phyloP scores from a whole-genome alignment of 2,329 filamentous ascomycete species.

The Pseudogymnoascus sp. region DNA sequence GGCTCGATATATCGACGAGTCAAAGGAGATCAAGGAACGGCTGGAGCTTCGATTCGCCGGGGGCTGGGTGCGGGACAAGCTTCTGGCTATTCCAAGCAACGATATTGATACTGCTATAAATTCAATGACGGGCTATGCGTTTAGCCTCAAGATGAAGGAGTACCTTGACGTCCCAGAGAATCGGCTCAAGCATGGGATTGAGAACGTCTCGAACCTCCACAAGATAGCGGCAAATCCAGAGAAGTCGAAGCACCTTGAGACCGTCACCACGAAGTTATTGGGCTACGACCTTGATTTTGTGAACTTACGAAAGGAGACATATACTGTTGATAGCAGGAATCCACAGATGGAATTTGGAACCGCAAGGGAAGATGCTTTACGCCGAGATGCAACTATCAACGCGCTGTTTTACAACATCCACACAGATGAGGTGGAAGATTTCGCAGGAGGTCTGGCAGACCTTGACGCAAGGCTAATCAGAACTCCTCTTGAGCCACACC shows the following conservation, averaged over 20 bases:
- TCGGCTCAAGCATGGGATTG: constrained; percentile 51
- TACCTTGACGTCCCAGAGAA: constrained; percentile 57
- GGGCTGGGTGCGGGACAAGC: constrained; percentile 81
- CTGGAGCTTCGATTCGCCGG: constrained; percentile 69
- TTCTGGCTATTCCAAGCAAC: constrained; percentile 62
- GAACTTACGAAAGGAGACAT: constrained; percentile 86
- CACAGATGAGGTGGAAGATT: constrained; percentile 71
- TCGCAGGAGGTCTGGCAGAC: constrained; percentile 70
- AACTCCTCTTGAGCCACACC: constrained; percentile 77
- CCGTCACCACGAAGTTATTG: constrained; percentile 76
- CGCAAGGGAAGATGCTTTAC: constrained; percentile 77
- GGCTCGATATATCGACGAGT: constrained; percentile 56
- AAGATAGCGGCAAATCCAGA: constrained; percentile 89
- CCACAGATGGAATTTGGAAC: constrained; percentile 92
- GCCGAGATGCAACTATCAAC: constrained; percentile 89
- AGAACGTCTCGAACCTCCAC: constrained; percentile 66
- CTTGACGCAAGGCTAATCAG: constrained; percentile 65
- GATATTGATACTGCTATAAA: constrained; percentile 85
- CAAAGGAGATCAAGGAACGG: constrained; percentile 41
- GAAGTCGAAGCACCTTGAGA: constrained; percentile 94
- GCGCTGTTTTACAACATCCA: constrained; percentile 93
- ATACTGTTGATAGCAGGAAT: constrained; percentile 80
- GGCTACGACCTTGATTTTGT: constrained; percentile 89
- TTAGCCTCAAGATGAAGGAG: constrained; percentile 59
- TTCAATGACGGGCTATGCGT: constrained; percentile 71